A percentile compares a stretch with the other conserved stretches of the same genome.
Evolutionary conservation across 495 filamentous ascomycete genomes (phyloP).

Genomic region (Penicillium odoratum): DNA sequence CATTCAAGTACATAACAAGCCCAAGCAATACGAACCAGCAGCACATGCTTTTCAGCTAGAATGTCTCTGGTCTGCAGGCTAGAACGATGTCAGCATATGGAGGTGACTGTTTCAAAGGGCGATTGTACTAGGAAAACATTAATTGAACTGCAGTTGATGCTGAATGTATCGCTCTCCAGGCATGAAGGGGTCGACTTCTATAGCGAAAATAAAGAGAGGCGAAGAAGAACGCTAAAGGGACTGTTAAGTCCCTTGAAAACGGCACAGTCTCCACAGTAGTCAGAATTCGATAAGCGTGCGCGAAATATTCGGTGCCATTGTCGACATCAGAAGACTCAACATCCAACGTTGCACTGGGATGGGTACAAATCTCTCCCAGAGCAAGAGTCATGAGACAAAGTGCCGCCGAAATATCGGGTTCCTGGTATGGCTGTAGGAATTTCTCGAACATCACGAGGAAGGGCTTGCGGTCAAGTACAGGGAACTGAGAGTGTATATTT

Average conservation of each 20-base stretch:
- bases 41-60: conserved; percentile 1
- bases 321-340: conserved; percentile 9
- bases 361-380: conserved; percentile 16
- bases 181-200: conserved; percentile 18
- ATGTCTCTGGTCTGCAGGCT: conserved; percentile 15
- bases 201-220: conserved; percentile 24
- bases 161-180: conserved; percentile 14
- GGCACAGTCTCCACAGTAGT: not conserved
- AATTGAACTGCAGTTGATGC: conserved; percentile 16
- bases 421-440: conserved; percentile 10
- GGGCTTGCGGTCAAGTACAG: conserved; percentile 11
- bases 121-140: conserved; percentile 13
- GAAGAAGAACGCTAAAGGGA: conserved; percentile 19
- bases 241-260: conserved; percentile 7
- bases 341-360: conserved; percentile 9
- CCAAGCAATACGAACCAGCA: conserved; percentile 20
- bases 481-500: conserved; percentile 19
- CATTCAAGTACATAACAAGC: conserved; percentile 25
- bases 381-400: conserved; percentile 19
- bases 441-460: conserved; percentile 14
- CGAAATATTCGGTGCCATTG: conserved; percentile 20
- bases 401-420: conserved; percentile 7
- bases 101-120: not conserved
- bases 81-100: conserved; percentile 8
- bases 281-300: conserved; percentile 16